Conservation (phyloP, 441 rosid species). For the Euphorbia corollata region DNA sequence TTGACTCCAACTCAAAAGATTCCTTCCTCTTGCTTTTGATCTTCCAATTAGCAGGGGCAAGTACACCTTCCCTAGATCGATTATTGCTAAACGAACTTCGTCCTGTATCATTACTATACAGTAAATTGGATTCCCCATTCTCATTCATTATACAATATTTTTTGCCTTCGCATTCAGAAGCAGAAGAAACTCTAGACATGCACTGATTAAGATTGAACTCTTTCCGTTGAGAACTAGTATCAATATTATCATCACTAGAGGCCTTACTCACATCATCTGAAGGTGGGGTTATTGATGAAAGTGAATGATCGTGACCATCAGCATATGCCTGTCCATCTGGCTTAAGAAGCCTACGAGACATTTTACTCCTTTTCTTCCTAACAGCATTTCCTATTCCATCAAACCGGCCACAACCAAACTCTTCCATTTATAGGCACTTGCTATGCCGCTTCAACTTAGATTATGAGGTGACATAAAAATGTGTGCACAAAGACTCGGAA, state of each 20-base stretch:
- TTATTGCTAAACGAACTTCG: conserved; percentile 31
- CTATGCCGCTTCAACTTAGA: conserved; percentile 19
- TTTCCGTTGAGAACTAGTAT: conserved; percentile 48
- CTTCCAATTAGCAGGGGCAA: conserved; percentile 73
- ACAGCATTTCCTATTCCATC: conserved; percentile 36
- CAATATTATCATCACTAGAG: conserved; percentile 58
- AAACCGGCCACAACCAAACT: conserved; percentile 27
- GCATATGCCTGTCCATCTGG: conserved; percentile 37
- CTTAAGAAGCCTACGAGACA: conserved; percentile 53
- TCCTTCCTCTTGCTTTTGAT: conserved; percentile 25
- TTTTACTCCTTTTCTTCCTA: conserved; percentile 64
- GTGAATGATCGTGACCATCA: conserved; percentile 32
- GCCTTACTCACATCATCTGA: conserved; percentile 47
- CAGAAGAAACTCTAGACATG: conserved; percentile 40
- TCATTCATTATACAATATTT: conserved; percentile 24
- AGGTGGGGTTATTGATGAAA: conserved; percentile 33
- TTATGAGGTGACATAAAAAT: conserved; percentile 9
- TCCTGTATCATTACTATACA: conserved; percentile 32
- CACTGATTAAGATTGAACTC: conserved; percentile 67
- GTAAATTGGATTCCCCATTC: conserved; percentile 30
- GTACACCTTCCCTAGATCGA: conserved; percentile 63
- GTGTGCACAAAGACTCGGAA: conserved; percentile 3
- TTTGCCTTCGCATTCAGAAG: conserved; percentile 27
- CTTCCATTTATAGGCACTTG: conserved; percentile 45
- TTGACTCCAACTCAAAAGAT: conserved; percentile 19